These are phyloP conservation scores for Skeletonema marinoi DNA, from an alignment of 108 stramenopile species.

Conservation along the genomic window DNA sequence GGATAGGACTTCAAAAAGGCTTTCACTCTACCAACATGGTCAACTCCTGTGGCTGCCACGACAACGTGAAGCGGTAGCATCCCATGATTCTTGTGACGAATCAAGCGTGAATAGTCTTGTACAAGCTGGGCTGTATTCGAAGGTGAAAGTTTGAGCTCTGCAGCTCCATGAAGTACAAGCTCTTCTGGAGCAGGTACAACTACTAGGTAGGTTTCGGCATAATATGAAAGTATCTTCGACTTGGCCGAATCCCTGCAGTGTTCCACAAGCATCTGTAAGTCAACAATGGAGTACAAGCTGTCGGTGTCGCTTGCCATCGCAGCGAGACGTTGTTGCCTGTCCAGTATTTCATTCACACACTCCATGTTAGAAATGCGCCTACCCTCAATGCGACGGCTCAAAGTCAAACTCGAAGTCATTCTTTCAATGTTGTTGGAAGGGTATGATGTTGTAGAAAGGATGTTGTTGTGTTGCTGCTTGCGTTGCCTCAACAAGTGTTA, in stretches of 20 bases:
- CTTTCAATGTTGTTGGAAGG: not conserved
- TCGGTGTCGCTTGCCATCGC: constrained; percentile 19
- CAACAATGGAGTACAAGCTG: constrained; percentile 22
- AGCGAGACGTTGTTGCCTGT: constrained; percentile 19
- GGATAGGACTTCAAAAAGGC: constrained; percentile 2
- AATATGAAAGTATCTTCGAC: constrained; percentile 11
- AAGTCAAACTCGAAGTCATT: not conserved
- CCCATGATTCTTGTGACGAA: constrained; percentile 9
- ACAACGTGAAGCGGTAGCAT: constrained; percentile 17
- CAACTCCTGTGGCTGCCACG: constrained; percentile 3
- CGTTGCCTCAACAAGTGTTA: no score
- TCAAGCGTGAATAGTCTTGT: constrained; percentile 21
- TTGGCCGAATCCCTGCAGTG: constrained; percentile 13
- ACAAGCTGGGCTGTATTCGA: constrained; percentile 16
- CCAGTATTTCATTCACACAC: constrained; percentile 12
- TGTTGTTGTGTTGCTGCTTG: no score
- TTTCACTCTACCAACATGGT: constrained; percentile 10
- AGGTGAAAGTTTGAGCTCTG: constrained; percentile 18
- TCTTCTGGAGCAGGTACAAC: constrained; percentile 3
- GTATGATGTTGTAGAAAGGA: no score
- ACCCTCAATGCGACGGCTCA: not conserved
- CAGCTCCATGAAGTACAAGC: constrained; percentile 27
- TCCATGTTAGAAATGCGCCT: not conserved
- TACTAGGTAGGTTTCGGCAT: not conserved
- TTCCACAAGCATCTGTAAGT: constrained; percentile 30